A percentile compares a stretch with the other conserved stretches of the same genome.
phyloP scores from a whole-genome alignment of 192 early-diverging fungal species.

The Mortierella hygrophila region DNA sequence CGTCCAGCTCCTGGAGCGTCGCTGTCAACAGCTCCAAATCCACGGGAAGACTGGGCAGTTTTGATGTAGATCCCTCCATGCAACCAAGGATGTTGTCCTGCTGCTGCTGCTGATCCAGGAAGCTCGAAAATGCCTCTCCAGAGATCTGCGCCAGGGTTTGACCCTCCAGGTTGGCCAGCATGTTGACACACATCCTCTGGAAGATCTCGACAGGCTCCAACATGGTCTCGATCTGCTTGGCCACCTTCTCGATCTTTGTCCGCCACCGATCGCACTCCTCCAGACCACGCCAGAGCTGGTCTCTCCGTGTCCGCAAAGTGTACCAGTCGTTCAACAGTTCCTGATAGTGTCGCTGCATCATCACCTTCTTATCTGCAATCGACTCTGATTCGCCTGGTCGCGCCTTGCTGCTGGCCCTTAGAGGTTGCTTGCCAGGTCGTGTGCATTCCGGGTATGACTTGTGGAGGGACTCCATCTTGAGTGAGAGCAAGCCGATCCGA shows the following conservation, averaged over 20 bases:
- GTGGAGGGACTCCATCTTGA: conserved; percentile 41
- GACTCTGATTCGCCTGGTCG: conserved; percentile 16
- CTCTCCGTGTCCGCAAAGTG: conserved; percentile 19
- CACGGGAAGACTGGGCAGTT: neutral
- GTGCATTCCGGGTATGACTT: conserved; percentile 49
- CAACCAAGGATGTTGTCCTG: neutral
- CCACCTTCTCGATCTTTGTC: conserved; percentile 50
- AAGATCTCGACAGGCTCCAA: conserved; percentile 53
- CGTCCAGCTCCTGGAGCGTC: conserved; percentile 45
- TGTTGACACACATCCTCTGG: conserved; percentile 43
- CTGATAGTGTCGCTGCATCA: conserved; percentile 22
- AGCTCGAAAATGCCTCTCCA: neutral
- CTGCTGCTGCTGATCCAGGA: neutral
- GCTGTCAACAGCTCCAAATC: conserved; percentile 29
- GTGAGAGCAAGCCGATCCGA: conserved; percentile 26
- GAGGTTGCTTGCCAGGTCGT: neutral
- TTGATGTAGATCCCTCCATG: neutral
- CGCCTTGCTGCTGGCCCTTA: neutral
- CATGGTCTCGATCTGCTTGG: conserved; percentile 51
- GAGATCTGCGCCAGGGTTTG: conserved; percentile 6
- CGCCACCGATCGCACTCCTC: conserved; percentile 53
- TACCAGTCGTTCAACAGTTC: conserved; percentile 30
- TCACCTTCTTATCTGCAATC: conserved; percentile 40
- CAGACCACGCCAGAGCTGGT: conserved; percentile 48
- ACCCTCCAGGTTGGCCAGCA: conserved; percentile 25